Percentiles rank a stretch among this genome's conserved stretches.
phyloP scores from a whole-genome alignment of 1,284 basidiomycete species.

The Heterobasidion annosum region DNA sequence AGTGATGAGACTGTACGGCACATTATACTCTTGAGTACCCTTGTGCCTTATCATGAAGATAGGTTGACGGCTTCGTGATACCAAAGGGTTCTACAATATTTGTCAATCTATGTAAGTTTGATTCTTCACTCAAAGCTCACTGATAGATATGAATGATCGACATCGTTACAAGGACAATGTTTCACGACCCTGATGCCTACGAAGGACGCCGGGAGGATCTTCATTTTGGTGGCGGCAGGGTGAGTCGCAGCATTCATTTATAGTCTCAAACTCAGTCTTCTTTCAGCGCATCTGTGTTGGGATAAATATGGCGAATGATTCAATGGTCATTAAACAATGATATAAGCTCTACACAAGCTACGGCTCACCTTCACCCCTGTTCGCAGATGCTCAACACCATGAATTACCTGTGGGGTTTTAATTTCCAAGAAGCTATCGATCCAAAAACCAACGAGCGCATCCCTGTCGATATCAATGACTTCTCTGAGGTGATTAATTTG shows the following conservation, averaged over 20 bases:
- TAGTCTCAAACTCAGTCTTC: background rate
- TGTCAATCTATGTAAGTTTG: background rate
- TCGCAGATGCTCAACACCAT: background rate
- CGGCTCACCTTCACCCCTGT: background rate
- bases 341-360: background rate
- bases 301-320: background rate
- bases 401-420: conserved; percentile 1
- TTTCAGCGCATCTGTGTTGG: conserved; percentile 1
- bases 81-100: background rate
- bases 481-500: background rate
- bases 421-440: background rate
- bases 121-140: too few relatives aligned
- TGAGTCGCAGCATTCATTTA: background rate
- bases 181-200: conserved; percentile 1
- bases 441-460: background rate
- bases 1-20: background rate
- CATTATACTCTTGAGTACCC: background rate
- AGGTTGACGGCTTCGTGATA: background rate
- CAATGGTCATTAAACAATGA: background rate
- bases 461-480: background rate
- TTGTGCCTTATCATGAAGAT: background rate
- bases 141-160: background rate
- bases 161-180: background rate
- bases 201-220: background rate
- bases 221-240: background rate